Percentiles rank a stretch among this genome's conserved stretches.
Evolutionary conservation across 495 filamentous ascomycete species (phyloP).

Genomic region (Hyaloscypha variabilis): DNA sequence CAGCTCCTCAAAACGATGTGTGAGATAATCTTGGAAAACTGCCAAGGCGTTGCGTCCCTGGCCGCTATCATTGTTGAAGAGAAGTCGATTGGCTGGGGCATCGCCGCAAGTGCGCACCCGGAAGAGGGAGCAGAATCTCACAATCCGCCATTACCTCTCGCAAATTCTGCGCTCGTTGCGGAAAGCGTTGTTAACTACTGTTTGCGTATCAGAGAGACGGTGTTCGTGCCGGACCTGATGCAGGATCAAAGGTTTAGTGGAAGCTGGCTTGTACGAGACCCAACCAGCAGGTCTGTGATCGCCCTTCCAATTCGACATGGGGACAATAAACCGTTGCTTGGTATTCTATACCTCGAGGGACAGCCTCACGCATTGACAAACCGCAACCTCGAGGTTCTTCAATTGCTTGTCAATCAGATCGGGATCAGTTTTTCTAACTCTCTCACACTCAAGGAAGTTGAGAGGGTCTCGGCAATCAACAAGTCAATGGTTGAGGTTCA

Average conservation of each 20-base stretch:
- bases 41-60: slow-evolving; percentile 73
- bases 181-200: slow-evolving; percentile 83
- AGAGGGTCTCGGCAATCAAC: slow-evolving; percentile 78
- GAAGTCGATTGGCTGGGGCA: slow-evolving; percentile 63
- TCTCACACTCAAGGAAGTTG: slow-evolving; percentile 76
- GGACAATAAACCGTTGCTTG: slow-evolving; percentile 62
- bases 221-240: slow-evolving; percentile 80
- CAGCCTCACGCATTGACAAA: slow-evolving; percentile 84
- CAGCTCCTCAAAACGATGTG: slow-evolving; percentile 85
- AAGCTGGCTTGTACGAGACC: slow-evolving; percentile 66
- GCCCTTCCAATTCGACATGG: slow-evolving; percentile 83
- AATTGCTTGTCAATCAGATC: slow-evolving; percentile 86
- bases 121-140: slow-evolving; percentile 65
- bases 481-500: slow-evolving; percentile 86
- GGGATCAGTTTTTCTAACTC: slow-evolving; percentile 87
- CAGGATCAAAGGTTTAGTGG: slow-evolving; percentile 83
- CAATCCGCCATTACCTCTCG: slow-evolving; percentile 65
- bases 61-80: slow-evolving; percentile 77
- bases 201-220: slow-evolving; percentile 77
- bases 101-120: slow-evolving; percentile 73
- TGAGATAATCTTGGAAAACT: slow-evolving; percentile 83
- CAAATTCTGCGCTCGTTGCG: slow-evolving; percentile 62
- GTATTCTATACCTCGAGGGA: slow-evolving; percentile 84
- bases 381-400: slow-evolving; percentile 80
- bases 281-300: slow-evolving; percentile 74